phyloP scores from a whole-genome alignment of 2,329 filamentous ascomycete genomes.

The Emergomyces pasteurianus region DNA sequence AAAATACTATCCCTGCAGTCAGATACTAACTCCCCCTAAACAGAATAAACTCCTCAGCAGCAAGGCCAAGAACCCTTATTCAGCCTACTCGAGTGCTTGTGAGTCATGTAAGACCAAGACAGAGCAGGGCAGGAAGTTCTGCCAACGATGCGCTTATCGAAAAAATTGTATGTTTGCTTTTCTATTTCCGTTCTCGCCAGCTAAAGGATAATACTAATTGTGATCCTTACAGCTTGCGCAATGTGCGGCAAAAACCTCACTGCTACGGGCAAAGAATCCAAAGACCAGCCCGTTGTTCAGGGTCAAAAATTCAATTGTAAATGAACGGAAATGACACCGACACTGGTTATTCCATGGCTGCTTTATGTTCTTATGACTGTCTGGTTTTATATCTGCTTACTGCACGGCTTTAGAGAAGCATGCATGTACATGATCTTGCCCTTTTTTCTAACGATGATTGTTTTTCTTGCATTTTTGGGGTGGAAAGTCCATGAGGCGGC shows the following conservation, averaged over 20 bases:
- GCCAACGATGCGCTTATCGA: conserved; percentile 52
- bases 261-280: conserved; percentile 33
- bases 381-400: neutral
- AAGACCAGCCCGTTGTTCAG: conserved; percentile 40
- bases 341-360: neutral
- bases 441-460: neutral
- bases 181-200: neutral
- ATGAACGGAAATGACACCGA: neutral
- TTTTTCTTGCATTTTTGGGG: neutral
- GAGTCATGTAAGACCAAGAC: conserved; percentile 52
- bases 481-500: neutral
- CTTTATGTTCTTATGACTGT: neutral
- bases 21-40: neutral
- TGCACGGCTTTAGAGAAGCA: neutral
- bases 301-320: conserved; percentile 46
- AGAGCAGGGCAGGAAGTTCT: conserved; percentile 49
- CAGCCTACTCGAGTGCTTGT: conserved; percentile 51
- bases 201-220: conserved; percentile 7
- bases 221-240: conserved; percentile 39
- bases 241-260: conserved; percentile 49
- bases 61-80: conserved; percentile 54
- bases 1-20: neutral
- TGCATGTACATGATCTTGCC: too few species aligned
- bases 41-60: conserved; percentile 55
- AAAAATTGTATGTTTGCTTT: conserved; percentile 40